Base-by-base conservation (phyloP, 768 basidiomycete species). In the Pisolithus tinctorius region DNA sequence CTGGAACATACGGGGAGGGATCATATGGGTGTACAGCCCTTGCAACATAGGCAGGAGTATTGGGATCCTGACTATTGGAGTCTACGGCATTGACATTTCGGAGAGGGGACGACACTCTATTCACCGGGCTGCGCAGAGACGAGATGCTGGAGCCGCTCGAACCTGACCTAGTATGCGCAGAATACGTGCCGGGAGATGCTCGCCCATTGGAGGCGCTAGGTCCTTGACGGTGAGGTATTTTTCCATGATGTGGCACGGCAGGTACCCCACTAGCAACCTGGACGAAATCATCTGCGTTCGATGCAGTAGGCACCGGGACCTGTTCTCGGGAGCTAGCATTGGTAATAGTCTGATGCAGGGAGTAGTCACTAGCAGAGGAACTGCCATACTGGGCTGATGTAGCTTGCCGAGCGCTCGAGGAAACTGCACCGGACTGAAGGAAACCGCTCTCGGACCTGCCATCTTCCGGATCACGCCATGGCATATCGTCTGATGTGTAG, bases 391-490 rank as follows among this genome's bases (percentile, higher is more conserved):
- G 37, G 9, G 20, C 20, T n/a, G 39, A 45, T 27, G 43, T 20
- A 17, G 54, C 48, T 30, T 10, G 29, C 6, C 27, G 25, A 37
- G 13, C 9, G 26, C 47, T 27, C 16, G 25, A 30, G 20, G 44
- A 20, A n/a, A 45, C 43, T 16, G 36, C 14, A 13, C 16, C 43
- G 7, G 6, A 8, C 16, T 44, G n/a, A 13, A 48, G 6, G 17
- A 27, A 26, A 6, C 17, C 14, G 16, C 45, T 45, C 4, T 42
- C 38, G 14, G 36, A 30, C 17, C 53, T 46, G 25, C 34, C 34
- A 13, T 49, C 50, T 54, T 57, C 56, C 30, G 50, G 50, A 43
- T 55, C 50, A 27, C 49, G 54, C 54, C 56, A 57, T 25, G 56
- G 54, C 47, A 57, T 57, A 23, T 55, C 54, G 23, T 57, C 56